Evolutionary conservation across 805 yeast genomes (phyloP), one percentile per base, ranked within the genome.

Genomic region (Brettanomyces naardenensis): DNA sequence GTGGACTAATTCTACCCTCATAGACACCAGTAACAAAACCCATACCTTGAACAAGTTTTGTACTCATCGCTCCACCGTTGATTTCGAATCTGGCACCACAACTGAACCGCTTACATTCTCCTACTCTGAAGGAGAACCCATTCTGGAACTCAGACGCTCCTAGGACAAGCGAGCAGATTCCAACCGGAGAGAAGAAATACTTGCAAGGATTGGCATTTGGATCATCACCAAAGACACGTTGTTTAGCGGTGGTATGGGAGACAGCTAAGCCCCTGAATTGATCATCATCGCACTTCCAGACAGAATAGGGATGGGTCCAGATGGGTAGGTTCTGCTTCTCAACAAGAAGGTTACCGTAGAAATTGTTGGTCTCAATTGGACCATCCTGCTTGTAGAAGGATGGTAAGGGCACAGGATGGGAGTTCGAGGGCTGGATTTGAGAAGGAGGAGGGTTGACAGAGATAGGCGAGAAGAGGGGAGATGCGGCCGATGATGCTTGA

Each of bases 221-320:
- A 39, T 77, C 81, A 6, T 80, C 82, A 1, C 88, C 95, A 56
- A 64, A 80, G 2, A 83, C 94, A 42, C 73, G 59, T 46, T 82
- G 86, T 5, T 64, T 48, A 2, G 68, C 66, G 3, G 66, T 65
- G 1, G 80, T 73, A 48, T 85, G 87, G 21, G 83, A 70, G 34
- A 81, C 64, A 1, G 85, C 88, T 37, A 84, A 53, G 2, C 95
- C 95, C 35, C 57, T 58, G 39, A 57, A 66, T 15, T 49, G 46
- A 17, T 54, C 55, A 34, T 58, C 63, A 3, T 39, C 46, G 6
- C 79, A 63, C 44, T 69, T 69, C 90, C 89, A 84, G 5, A 82
- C 60, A 22, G 85, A 74, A 51, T 83, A 84, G 2, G 95, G 95
- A 47, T 81, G 87, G 0, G 90, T 75, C 88, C 89, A 85, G 0